These are phyloP conservation scores for Backusella australiensis DNA, from an alignment of 192 early-diverging fungal species.

Conservation along the genomic window DNA sequence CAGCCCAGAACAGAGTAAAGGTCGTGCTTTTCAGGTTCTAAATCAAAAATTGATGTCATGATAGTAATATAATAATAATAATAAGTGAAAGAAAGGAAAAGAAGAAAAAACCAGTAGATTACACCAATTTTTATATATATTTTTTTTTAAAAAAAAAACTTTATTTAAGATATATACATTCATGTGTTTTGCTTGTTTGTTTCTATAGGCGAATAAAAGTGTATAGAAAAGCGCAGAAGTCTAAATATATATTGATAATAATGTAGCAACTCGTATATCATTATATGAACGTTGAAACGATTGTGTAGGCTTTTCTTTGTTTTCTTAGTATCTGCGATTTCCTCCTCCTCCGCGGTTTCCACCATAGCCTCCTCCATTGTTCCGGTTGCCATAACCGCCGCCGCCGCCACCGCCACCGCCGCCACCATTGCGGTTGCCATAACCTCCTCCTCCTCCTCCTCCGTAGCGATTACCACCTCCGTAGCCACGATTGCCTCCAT, in stretches of 20 bases:
- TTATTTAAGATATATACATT: conserved; percentile 1
- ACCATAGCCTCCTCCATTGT: not conserved
- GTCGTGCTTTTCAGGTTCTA: not conserved
- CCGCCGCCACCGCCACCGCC: not conserved
- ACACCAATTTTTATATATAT: not conserved
- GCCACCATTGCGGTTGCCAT: conserved; percentile 35
- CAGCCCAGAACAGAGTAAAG: conserved; percentile 13
- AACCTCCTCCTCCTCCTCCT: conserved; percentile 44
- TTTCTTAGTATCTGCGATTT: not conserved
- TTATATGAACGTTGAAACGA: not conserved
- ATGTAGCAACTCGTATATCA: not conserved
- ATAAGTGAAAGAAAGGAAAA: not conserved
- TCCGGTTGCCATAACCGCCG: not conserved
- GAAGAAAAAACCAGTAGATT: not conserved
- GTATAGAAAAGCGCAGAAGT: not conserved
- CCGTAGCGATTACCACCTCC: conserved; percentile 38
- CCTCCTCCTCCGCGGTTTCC: conserved; percentile 1
- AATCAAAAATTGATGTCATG: conserved; percentile 5
- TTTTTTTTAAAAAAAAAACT: not conserved
- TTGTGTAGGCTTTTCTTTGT: not conserved
- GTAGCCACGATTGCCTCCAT: conserved; percentile 38
- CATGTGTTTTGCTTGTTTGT: not conserved
- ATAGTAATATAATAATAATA: not conserved
- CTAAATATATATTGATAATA: not conserved
- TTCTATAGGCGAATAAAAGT: not conserved